Conservation (phyloP, 2,329 filamentous ascomycete species). For the Zymoseptoria brevis region DNA sequence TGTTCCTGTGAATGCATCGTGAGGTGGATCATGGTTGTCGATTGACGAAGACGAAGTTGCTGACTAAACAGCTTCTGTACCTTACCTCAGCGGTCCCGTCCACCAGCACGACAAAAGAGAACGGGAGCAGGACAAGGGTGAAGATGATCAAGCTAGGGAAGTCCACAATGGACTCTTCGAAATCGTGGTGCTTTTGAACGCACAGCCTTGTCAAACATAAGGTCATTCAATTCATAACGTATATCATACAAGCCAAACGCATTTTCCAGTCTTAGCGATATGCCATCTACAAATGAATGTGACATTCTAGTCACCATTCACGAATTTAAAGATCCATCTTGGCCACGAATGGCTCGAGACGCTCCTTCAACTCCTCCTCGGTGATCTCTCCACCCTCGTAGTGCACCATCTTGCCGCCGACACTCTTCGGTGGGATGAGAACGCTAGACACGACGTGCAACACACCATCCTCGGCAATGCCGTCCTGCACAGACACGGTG, state of each 20-base stretch:
- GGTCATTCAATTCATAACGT: neutral
- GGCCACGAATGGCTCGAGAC: slow-evolving; percentile 41
- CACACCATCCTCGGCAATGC: slow-evolving; percentile 68
- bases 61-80: no score
- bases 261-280: neutral
- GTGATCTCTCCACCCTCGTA: slow-evolving; percentile 46
- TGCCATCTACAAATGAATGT: neutral
- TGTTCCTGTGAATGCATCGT: no score
- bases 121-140: no score
- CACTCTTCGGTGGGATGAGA: slow-evolving; percentile 64
- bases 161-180: no score
- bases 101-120: no score
- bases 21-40: no score
- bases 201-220: neutral
- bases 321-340: slow-evolving; percentile 22
- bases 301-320: neutral
- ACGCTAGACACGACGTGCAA: slow-evolving; percentile 68
- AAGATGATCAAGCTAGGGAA: no score
- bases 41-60: no score
- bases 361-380: slow-evolving; percentile 54
- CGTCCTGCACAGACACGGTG: slow-evolving; percentile 60
- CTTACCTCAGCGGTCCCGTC: no score
- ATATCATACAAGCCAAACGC: neutral
- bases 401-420: slow-evolving; percentile 31
- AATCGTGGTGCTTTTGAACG: no score